Conservation (phyloP, 2,329 filamentous ascomycete species). For the Lasiodiplodia sp. region DNA sequence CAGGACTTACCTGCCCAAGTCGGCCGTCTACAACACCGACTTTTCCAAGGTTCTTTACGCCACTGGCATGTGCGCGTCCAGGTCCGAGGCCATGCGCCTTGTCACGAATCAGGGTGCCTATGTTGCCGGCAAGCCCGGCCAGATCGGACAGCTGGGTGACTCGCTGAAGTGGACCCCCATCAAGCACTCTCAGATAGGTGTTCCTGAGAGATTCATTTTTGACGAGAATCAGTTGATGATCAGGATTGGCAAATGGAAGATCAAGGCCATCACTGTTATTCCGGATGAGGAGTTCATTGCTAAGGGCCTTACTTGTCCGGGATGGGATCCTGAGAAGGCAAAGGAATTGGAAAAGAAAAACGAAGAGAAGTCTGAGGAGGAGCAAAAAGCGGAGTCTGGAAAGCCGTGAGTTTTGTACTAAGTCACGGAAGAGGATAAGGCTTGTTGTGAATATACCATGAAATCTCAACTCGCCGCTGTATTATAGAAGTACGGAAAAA, state of each 20-base stretch:
- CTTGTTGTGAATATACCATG: neutral
- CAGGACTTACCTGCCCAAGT: slow-evolving; percentile 64
- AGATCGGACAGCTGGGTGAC: slow-evolving; percentile 54
- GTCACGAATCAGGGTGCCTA: slow-evolving; percentile 65
- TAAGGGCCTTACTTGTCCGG: slow-evolving; percentile 56
- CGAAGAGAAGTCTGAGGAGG: no score
- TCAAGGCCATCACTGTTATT: slow-evolving; percentile 64
- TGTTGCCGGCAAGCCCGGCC: slow-evolving; percentile 61
- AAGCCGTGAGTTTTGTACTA: neutral
- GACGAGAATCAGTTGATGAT: slow-evolving; percentile 64
- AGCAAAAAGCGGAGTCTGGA: no score
- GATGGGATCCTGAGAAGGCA: slow-evolving; percentile 47
- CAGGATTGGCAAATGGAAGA: slow-evolving; percentile 66
- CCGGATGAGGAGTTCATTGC: slow-evolving; percentile 61
- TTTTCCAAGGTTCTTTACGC: slow-evolving; percentile 68
- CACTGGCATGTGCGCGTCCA: slow-evolving; percentile 64
- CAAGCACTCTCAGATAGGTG: slow-evolving; percentile 63
- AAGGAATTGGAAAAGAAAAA: neutral
- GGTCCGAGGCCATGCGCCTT: slow-evolving; percentile 66
- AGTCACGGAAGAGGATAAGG: no score
- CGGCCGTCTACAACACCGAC: slow-evolving; percentile 61
- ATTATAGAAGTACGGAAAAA: neutral
- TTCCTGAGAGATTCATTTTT: slow-evolving; percentile 67
- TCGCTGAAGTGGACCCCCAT: slow-evolving; percentile 69
- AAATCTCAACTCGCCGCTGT: neutral